A percentile compares a stretch with the other conserved stretches of the same genome.
phyloP scores from a whole-genome alignment of 345 rosid species.

The Clausena lansium region DNA sequence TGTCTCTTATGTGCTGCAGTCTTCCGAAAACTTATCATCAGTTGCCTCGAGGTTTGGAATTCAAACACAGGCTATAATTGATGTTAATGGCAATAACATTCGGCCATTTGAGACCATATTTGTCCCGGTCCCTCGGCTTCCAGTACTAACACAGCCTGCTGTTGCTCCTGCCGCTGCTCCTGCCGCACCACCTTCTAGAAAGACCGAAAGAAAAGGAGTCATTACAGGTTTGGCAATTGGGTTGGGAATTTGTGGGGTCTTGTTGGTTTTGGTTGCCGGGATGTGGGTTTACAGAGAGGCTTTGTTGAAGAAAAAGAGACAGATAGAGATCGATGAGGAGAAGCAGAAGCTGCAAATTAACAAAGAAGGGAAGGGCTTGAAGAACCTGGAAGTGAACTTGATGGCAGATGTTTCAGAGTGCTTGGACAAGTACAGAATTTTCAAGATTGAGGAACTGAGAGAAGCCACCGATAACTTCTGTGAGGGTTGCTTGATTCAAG shows the following conservation, averaged over 20 bases:
- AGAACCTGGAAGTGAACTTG: slow-evolving; percentile 39
- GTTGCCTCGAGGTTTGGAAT: slow-evolving; percentile 58
- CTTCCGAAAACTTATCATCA: slow-evolving; percentile 47
- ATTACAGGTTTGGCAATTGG: slow-evolving; percentile 53
- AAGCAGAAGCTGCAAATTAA: slow-evolving; percentile 20
- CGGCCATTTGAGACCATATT: slow-evolving; percentile 45
- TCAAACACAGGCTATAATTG: slow-evolving; percentile 30
- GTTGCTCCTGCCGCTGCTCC: slow-evolving; percentile 21
- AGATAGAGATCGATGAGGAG: slow-evolving; percentile 25
- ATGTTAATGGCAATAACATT: slow-evolving; percentile 39
- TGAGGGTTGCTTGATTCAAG: slow-evolving; percentile 52
- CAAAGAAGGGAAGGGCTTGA: slow-evolving; percentile 21
- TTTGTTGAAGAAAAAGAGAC: slow-evolving; percentile 24
- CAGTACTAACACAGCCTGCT: slow-evolving; percentile 42
- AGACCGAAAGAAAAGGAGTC: slow-evolving; percentile 40
- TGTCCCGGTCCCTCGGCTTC: slow-evolving; percentile 50
- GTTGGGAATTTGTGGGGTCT: slow-evolving; percentile 37
- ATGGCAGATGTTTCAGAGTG: slow-evolving; percentile 75
- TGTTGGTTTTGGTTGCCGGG: slow-evolving; percentile 31
- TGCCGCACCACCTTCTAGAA: slow-evolving; percentile 15
- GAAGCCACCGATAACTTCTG: slow-evolving; percentile 58
- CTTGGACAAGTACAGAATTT: slow-evolving; percentile 64
- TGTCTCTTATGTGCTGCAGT: slow-evolving; percentile 64
- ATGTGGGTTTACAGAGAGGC: slow-evolving; percentile 29
- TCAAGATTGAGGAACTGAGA: slow-evolving; percentile 54